phyloP scores from a whole-genome alignment of 345 rosid species.

The Citrus inodora region DNA sequence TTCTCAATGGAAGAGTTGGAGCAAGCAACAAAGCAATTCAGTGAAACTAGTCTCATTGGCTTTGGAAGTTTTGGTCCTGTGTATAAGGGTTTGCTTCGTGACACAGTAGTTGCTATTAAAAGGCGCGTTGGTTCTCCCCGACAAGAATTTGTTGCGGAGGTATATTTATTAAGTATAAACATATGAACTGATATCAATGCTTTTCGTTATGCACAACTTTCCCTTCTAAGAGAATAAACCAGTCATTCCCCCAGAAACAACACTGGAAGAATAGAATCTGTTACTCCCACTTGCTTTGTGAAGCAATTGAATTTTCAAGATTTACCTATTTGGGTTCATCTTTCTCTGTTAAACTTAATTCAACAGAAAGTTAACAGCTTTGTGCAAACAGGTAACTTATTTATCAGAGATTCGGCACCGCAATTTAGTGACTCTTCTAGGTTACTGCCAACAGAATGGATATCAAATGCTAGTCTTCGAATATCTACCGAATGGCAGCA shows the following conservation, averaged over 20 bases:
- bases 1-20: constrained; percentile 57
- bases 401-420: constrained; percentile 58
- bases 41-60: constrained; percentile 44
- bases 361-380: constrained; percentile 5
- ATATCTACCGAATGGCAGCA: constrained; percentile 60
- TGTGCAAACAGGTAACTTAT: constrained; percentile 38
- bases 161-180: constrained; percentile 20
- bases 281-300: background rate
- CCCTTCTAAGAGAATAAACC: background rate
- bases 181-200: background rate
- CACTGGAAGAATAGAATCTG: background rate
- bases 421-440: constrained; percentile 55
- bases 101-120: constrained; percentile 53
- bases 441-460: constrained; percentile 55
- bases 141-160: constrained; percentile 50
- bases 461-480: constrained; percentile 56
- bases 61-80: constrained; percentile 52
- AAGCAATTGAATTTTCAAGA: background rate
- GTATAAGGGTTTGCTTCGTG: constrained; percentile 49
- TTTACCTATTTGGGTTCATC: background rate
- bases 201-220: background rate
- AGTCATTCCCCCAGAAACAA: background rate
- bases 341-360: background rate
- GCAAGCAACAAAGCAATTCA: constrained; percentile 53
- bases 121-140: constrained; percentile 34